Percentiles rank a stretch among this genome's conserved stretches.
Conservation (phyloP, 257 asterid species). For the Ehretia macrophylla region DNA sequence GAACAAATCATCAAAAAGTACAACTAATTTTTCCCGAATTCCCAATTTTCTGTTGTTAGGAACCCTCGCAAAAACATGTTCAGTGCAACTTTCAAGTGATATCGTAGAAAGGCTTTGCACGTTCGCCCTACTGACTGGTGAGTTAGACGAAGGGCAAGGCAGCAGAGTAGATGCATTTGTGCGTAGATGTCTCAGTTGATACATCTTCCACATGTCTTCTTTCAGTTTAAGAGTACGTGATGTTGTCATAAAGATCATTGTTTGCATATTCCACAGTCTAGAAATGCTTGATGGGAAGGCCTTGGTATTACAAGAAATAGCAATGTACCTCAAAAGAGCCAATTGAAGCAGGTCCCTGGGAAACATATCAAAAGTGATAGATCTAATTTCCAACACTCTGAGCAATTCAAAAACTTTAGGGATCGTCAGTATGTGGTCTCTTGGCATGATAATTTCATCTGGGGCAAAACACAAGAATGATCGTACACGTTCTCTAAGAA, state of each 20-base stretch:
- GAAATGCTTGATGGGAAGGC: neutral
- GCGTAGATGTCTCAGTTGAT: slow-evolving; percentile 8
- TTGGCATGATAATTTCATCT: slow-evolving; percentile 9
- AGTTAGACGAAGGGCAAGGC: neutral
- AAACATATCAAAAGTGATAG: slow-evolving; percentile 24
- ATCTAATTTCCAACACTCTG: slow-evolving; percentile 21
- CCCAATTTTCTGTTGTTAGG: slow-evolving; percentile 11
- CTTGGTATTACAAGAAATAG: slow-evolving; percentile 7
- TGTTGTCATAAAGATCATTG: neutral
- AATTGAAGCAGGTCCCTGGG: slow-evolving; percentile 18
- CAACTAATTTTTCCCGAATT: neutral
- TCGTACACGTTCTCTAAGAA: slow-evolving; percentile 21
- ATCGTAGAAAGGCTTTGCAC: slow-evolving; percentile 10
- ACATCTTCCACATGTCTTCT: slow-evolving; percentile 21
- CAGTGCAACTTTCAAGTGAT: slow-evolving; percentile 3
- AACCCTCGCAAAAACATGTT: neutral
- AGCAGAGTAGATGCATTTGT: neutral
- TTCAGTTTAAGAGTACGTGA: neutral
- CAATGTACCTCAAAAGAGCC: slow-evolving; percentile 25
- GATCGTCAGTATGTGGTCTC: slow-evolving; percentile 19
- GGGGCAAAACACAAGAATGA: slow-evolving; percentile 35
- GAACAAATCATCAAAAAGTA: neutral
- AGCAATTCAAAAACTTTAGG: slow-evolving; percentile 25
- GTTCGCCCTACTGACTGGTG: neutral
- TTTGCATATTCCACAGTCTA: neutral